phyloP scores from a whole-genome alignment of 768 basidiomycete species.

The Serendipita vermifera region DNA sequence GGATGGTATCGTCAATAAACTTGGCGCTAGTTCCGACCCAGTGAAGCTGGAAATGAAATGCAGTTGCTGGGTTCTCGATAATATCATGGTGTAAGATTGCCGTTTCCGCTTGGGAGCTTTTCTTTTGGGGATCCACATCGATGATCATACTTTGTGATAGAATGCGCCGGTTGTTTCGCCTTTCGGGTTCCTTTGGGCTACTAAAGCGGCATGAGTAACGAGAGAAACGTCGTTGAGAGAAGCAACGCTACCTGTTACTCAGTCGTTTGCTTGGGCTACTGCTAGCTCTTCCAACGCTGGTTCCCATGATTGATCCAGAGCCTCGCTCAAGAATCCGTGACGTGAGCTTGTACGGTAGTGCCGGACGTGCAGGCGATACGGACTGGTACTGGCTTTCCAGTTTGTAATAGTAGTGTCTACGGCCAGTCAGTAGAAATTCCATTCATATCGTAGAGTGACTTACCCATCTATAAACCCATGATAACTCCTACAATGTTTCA shows the following conservation, averaged over 20 bases:
- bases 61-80: constrained; percentile 86
- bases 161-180: constrained; percentile 44
- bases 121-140: constrained; percentile 67
- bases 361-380: not conserved
- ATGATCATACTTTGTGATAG: constrained; percentile 86
- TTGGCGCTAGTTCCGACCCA: constrained; percentile 94
- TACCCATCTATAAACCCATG: constrained; percentile 86
- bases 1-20: constrained; percentile 77
- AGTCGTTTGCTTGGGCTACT: not conserved
- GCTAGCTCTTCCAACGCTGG: not conserved
- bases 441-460: constrained; percentile 18
- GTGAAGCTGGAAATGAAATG: constrained; percentile 93
- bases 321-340: not conserved
- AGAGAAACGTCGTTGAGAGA: not conserved
- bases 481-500: constrained; percentile 66
- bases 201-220: not conserved
- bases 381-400: not conserved
- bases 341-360: constrained; percentile 4
- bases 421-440: not conserved
- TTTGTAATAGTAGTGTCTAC: constrained; percentile 72
- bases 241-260: not conserved
- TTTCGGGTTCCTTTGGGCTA: constrained; percentile 21
- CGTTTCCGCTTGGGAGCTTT: constrained; percentile 77
- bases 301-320: not conserved
- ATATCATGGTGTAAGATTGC: constrained; percentile 87